Base-by-base conservation (phyloP, 306 rosid genomes). In the Astragalus glycyphyllos region DNA sequence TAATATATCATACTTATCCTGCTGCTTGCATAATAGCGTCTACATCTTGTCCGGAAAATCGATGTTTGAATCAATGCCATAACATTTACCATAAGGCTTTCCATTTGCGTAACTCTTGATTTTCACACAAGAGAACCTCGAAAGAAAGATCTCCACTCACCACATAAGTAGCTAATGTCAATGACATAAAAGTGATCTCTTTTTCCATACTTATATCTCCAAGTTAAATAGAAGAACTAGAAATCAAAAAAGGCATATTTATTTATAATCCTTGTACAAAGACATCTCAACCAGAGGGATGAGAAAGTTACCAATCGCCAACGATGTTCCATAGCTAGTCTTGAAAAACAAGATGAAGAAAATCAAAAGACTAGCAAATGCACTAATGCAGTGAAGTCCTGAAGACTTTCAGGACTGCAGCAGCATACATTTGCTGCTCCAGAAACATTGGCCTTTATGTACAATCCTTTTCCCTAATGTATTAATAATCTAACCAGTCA, bases 81-180 rank as follows among this genome's bases (percentile, higher is more conserved):
- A 20, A 20, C 23, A 20, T 20, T 20, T 20, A 20, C 23, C 23
- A 20, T 2, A 20, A 20, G 23, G 2, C 23, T 20, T 20, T 20
- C 23, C 23, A 20, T 20, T 20, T 20, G 23, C 23, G 23, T 20
- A 20, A 20, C 23, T 20, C 23, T 20, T 20, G 23, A 20, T 20
- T 20, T 20, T 20, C 23, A 20, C 1, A 20, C 23, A 20, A 20
- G 2, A 20, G 1, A 20, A 20, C 23, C 23, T 20, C 23, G 2
- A 15, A 37, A 17, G 53, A 29, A 61, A 8, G 50, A 11, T 50
- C 16, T 59, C 38, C 37, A 71, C 88, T 77, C 74, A 70, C 98
- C 98, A 38, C 95, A 96, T 79, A 92, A 92, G 85, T 92, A 92
- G 81, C 89, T 92, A 37, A 92, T 92, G 86, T 92, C 98, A 32